phyloP scores from a whole-genome alignment of 495 filamentous ascomycete genomes.

The Tuber calosporum region DNA sequence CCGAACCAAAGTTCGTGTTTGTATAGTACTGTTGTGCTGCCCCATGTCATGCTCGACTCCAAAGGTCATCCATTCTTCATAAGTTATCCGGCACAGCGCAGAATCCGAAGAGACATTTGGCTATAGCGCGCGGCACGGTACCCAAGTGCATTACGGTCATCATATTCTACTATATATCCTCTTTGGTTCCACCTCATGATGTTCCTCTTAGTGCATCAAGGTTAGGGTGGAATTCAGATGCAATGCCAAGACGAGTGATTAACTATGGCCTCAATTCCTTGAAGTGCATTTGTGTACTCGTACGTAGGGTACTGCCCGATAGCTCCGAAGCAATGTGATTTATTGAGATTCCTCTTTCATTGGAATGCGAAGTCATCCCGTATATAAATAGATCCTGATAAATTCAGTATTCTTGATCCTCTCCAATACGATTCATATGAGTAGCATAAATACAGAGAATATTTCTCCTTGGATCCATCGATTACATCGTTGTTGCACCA shows the following conservation, averaged over 20 bases:
- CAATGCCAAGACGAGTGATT: background rate
- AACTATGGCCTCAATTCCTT: background rate
- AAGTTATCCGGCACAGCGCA: background rate
- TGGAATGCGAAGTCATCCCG: background rate
- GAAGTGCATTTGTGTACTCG: background rate
- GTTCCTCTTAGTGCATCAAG: background rate
- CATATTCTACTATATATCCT: background rate
- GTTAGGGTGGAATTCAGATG: background rate
- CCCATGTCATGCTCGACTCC: background rate
- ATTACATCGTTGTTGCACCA: background rate
- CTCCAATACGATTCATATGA: background rate
- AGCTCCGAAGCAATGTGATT: background rate
- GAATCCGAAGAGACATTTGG: background rate
- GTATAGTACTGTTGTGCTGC: background rate
- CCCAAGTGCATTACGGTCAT: background rate
- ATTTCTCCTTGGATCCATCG: background rate
- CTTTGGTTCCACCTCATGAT: background rate
- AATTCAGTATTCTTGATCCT: background rate
- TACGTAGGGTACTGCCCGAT: too few species aligned
- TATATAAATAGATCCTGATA: background rate
- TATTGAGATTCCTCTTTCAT: background rate
- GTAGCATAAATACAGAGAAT: background rate
- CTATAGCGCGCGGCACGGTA: background rate
- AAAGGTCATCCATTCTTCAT: background rate
- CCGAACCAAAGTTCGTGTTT: background rate